Percentiles rank a stretch among this genome's conserved stretches.
These are phyloP conservation scores for Rubus idaeus DNA, from an alignment of 306 rosid genomes.

Conservation along the genomic window DNA sequence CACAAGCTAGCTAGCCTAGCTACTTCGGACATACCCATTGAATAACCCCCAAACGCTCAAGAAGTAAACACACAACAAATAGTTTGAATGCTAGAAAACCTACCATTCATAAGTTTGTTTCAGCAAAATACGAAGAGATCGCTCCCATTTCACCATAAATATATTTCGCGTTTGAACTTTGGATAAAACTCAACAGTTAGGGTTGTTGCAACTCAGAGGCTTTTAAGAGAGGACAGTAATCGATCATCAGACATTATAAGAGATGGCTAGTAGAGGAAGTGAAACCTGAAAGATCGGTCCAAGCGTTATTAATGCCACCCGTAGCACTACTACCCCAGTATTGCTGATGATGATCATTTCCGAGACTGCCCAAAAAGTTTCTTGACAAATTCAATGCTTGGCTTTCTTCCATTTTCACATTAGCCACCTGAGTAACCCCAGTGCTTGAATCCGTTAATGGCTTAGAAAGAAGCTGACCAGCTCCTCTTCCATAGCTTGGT, in stretches of 20 bases:
- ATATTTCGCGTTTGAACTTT: constrained; percentile 14
- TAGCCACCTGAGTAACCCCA: constrained; percentile 36
- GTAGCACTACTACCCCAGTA: constrained; percentile 22
- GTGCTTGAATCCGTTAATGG: constrained; percentile 35
- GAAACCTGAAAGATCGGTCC: constrained; percentile 71
- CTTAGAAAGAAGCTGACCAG: constrained; percentile 44
- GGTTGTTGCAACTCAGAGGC: constrained; percentile 7
- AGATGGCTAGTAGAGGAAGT: constrained; percentile 49
- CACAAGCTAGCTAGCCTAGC: background rate
- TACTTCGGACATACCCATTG: constrained; percentile 23
- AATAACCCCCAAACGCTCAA: constrained; percentile 19
- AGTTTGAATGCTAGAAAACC: constrained; percentile 31
- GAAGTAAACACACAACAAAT: constrained; percentile 24
- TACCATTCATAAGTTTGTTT: constrained; percentile 34
- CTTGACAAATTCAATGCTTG: constrained; percentile 57
- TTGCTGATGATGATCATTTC: constrained; percentile 41
- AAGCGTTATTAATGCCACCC: constrained; percentile 40
- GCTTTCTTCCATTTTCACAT: constrained; percentile 55
- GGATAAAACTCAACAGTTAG: constrained; percentile 16
- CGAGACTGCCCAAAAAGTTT: constrained; percentile 47
- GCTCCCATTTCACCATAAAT: constrained; percentile 24
- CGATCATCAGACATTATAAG: constrained; percentile 32
- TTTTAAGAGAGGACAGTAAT: background rate
- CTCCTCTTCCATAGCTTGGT: constrained; percentile 26
- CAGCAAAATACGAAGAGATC: constrained; percentile 14